Evolutionary conservation across 2,329 filamentous ascomycete species (phyloP), one percentile per base, ranked within the genome.

Genomic region (Gremmenia infestans): DNA sequence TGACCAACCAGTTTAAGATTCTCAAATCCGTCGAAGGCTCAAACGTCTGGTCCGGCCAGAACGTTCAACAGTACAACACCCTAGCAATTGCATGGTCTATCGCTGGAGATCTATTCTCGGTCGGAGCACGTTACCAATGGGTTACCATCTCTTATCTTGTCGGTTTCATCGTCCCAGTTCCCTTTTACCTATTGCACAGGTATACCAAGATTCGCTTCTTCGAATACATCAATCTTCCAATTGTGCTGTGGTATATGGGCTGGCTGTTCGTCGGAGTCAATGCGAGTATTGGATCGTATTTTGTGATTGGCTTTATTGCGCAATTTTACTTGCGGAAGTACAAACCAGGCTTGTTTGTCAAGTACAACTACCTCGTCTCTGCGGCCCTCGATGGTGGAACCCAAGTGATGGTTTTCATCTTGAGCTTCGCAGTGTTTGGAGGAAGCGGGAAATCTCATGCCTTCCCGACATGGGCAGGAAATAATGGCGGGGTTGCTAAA

Each of bases 321-420:
- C 71, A 75, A 52, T 68, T 65, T 37, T 75, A 67, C 51, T 61
- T 74, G n/a, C 63, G 72, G 67, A 78, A 84, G 56, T 78, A 81
- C 60, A 85, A 79, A 70, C 81, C 78, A 5, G 85, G 83, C 39
- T 89, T 87, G 85, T 91, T 87, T 86, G 74, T 88, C 72, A 84
- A 86, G 70, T 91, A 89, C 74, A 91, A 91, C 74, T 91, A 90
- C 68, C 78, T 89, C 66, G 82, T 86, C 0, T 88, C 86, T 15
- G 87, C 87, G 0, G 87, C 83, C 0, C 74, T 91, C 35, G 87
- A 90, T 70, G 82, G 82, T 51, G 87, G 87, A 14, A 77, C 89
- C 8, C 82, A 85, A 14, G 70, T 89, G 12, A 80, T 79, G 39
- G 87, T 86, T 0, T 80, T 91, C 37, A 70, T 90, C 54, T 84